Evolutionary conservation across 139 green algal species (phyloP), one percentile per base, ranked within the genome.

Genomic region (Chlorella sp.): DNA sequence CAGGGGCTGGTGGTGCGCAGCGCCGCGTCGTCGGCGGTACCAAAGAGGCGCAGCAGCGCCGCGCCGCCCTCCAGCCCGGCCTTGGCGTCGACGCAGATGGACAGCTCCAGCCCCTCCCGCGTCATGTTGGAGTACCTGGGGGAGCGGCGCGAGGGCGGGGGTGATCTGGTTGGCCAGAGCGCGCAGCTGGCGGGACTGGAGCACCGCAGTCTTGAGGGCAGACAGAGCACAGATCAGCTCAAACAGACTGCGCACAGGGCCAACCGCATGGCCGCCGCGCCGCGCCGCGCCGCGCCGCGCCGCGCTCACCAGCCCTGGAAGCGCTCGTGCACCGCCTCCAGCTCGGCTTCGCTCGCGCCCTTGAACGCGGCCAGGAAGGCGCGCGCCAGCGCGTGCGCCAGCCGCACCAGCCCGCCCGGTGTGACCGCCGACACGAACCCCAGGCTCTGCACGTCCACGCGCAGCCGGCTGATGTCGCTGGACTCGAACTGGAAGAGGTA

Each of bases 381-480:
- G 25, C 84, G 77, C 1, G 76, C 42, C 25, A 93, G 61, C 1
- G 86, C 86, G 46, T 94, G 87, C 19, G 88, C 76, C 61, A 94
- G 79, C 31, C 87, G 74, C 40, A 93, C 78, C 38, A 84, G 76
- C 23, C 88, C 74, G 7, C 83, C 81, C 21, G 91, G 91, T 4
- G 67, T 76, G 12, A 71, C 71, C n/a, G 79, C 59, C 42, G 63
- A 79, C 42, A 70, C 73, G 71, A 94, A 93, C 11, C 85, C 84
- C 35, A 90, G 72, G n/a, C 72, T 77, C 33, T 88, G 84, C 31
- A 95, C 61, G 25, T 92, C 85, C 9, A 79, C 85, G 25, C 80
- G 73, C 56, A 94, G 75, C 8, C 88, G 83, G 25, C 79, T 89
- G 29, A 94, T 79, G 48, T 95, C 89, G 66, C 89, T 92, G 63